Base-by-base conservation (phyloP, 345 rosid species). In the Salix dunnii region DNA sequence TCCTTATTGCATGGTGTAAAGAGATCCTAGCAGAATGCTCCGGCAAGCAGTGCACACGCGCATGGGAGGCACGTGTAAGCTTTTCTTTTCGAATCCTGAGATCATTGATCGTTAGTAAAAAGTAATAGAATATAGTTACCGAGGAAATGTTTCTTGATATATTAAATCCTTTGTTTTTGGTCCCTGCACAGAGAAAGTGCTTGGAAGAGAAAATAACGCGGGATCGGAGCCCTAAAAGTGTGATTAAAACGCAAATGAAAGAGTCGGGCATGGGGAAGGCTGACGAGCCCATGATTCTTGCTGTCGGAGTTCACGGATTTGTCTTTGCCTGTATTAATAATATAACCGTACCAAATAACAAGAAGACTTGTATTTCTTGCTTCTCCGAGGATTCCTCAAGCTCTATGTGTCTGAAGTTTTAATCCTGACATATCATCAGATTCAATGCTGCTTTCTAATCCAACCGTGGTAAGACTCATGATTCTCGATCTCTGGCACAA, bases 281-380 rank as follows among this genome's bases (percentile, higher is more conserved):
- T 67, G 81, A 76, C 28, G 28, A 58, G 77, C 76, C 38, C 74
- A 72, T 68, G 87, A 86, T 86, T 84, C 87, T 78, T 78, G 73
- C 64, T 84, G 87, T 86, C 87, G 82, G 81, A 73, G 78, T 46
- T 86, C 85, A 77, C 82, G 84, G 87, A 80, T 81, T 77, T 71
- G 82, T 79, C 76, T 83, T 74, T 64, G 68, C 80, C 74, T 78
- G 38, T 63, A 23, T 69, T 74, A 31, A 61, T 69, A 80, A 70
- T 68, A 80, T 78, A 79, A 74, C 76, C 68, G 60, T 76, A 49
- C 76, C 79, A 76, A 79, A 79, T 70, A 76, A 80, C 79, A 75
- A 84, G 74, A 78, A 80, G 74, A n/a, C 62, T 46, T 49, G 70
- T 77, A 46, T 72, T 61, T 58, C 23, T 58, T 27, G 63, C 63